Evolutionary conservation across 2,329 filamentous ascomycete genomes (phyloP), one percentile per base, ranked within the genome.

Genomic region (Epichloe coenophiala): DNA sequence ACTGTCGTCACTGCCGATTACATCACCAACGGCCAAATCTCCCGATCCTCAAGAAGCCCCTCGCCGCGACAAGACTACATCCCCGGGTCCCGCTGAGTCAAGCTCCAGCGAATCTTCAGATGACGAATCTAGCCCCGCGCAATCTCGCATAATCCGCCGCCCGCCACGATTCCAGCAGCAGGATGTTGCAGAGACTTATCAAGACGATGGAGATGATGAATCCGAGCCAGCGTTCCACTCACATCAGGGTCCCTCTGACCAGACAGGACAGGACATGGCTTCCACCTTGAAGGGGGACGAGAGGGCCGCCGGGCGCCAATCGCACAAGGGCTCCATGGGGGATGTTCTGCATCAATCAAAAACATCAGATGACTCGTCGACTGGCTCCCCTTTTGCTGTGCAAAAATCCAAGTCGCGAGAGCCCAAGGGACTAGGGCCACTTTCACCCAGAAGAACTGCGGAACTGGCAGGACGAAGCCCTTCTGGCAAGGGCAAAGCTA

Each of bases 281-380:
- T 77, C 77, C 19, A 80, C 77, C 1, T 61, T 80, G 27, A 69
- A 70, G 38, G 76, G 70, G 17, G 70, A 76, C 45, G 62, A 64
- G 8, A 65, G 65, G 21, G 62, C 65, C 15, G 61, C 60, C 1
- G 42, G 55, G 6, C 62, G 57, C 48, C 67, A 68, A 40, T 59
- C 63, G 19, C 57, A 58, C 3, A 60, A 54, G 49, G 52, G 47
- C 15, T 47, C 61, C 0, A 64, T 62, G 45, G 69, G 41, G 41
- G 65, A 67, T 3, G 60, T 62, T 6, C 60, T 66, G 3, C 68
- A 72, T 44, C 67, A 70, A 39, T 78, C 76, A 1, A 75, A 78
- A 51, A 80, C 76, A 2, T 81, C 78, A 0, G 79, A 85, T 57
- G 86, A 83, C 1, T 83, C 82, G 2, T 69, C 72, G 1, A 74